Base-by-base conservation (phyloP, 2,329 filamentous ascomycete species). In the Colletotrichum tropicicola region DNA sequence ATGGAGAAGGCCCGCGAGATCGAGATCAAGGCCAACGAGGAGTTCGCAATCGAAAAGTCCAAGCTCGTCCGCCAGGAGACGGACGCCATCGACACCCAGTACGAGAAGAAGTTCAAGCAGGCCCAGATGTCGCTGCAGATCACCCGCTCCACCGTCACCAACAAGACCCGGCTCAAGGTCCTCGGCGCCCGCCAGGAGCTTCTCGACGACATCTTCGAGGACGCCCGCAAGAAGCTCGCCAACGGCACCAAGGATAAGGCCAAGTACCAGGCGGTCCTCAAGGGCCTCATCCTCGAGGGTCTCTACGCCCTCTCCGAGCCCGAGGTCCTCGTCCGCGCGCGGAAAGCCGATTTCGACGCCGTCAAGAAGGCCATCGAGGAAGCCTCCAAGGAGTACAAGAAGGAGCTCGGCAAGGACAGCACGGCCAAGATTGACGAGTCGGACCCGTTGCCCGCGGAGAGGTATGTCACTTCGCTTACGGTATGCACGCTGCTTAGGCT, bases 61-160 rank as follows among this genome's bases (percentile, higher is more conserved):
- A 98, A 97, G 86, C 92, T 99, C 53, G 96, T 98, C 73, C 95
- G 93, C 78, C 91, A 97, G 82, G 96, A 98, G 83, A 98, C 92
- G 57, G 89, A 93, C 75, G 83, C 93, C 80, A 98, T 99, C 85
- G 96, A 99, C 83, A 85, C 86, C 70, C 85, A 91, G 73, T 99
- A 98, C 87, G 92, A 95, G 83, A 98, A 97, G 89, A 98, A 98
- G 85, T 97, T 97, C 89, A 99, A 98, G 87, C 92, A 97, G 83
- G 95, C 96, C 74, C 89, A 92, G 84, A 97, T 98, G 93, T 95
- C 93, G 68, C 96, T 98, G 87, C 96, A 99, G 84, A 98, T 98
- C 83, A 97, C 94, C 69, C 92, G 92, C 77, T 98, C 94, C 69
- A 98, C 94, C 68, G 91, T 98, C 68, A 88, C 94, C 82, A 99